A percentile compares a stretch with the other conserved stretches of the same genome.
Evolutionary conservation across 148 eudicot genomes (phyloP).

Genomic region (Simmondsia chinensis): DNA sequence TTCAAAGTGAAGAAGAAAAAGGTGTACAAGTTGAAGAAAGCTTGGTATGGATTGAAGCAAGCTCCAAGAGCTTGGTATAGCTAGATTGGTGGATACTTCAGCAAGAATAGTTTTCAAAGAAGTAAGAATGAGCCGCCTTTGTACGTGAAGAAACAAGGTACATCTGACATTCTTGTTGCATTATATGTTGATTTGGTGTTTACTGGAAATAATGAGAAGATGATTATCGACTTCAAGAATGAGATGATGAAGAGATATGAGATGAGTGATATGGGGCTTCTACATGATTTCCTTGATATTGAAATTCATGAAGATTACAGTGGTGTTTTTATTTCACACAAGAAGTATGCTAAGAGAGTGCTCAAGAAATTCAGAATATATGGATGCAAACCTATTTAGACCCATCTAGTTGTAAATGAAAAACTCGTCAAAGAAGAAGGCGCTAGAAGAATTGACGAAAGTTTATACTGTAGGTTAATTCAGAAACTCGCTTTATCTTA

Average conservation of each 20-base stretch:
- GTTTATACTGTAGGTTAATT: neutral
- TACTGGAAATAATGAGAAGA: too few species aligned
- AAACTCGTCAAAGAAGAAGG: neutral
- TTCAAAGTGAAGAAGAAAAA: neutral
- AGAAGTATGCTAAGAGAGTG: neutral
- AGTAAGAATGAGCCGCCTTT: neutral
- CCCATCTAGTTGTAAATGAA: neutral
- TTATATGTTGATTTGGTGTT: too few species aligned
- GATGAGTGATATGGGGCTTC: too few species aligned
- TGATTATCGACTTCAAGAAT: too few species aligned
- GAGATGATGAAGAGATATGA: too few species aligned
- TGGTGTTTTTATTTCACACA: too few species aligned
- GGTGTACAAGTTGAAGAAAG: neutral
- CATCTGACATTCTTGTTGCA: neutral
- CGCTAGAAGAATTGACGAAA: neutral
- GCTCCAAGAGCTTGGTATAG: slow-evolving; percentile 3
- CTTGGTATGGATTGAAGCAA: neutral
- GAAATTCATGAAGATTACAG: too few species aligned
- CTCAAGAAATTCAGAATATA: neutral
- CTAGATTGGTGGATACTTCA: neutral
- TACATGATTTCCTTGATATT: too few species aligned
- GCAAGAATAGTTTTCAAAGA: neutral
- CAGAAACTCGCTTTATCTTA: too few species aligned
- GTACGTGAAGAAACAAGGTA: neutral
- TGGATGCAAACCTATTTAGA: too few species aligned